Percentiles rank a stretch among this genome's conserved stretches.
phyloP scores from a whole-genome alignment of 441 rosid genomes.

The Pelargonium myrrhifolium region DNA sequence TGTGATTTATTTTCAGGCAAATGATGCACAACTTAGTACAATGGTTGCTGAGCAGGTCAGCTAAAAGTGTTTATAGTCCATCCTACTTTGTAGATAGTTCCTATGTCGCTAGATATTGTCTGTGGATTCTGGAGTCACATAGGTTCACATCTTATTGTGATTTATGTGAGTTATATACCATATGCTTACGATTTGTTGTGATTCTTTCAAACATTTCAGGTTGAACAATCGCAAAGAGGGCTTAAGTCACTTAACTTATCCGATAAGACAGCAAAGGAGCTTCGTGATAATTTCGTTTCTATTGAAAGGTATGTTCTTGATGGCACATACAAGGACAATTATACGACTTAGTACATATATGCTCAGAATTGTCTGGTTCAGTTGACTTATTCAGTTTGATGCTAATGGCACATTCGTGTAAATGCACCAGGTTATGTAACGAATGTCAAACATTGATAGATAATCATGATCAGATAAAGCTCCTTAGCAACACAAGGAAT shows the following conservation, averaged over 20 bases:
- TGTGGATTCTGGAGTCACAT: not conserved
- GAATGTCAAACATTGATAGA: constrained; percentile 97
- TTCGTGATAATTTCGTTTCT: constrained; percentile 72
- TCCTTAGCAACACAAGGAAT: constrained; percentile 90
- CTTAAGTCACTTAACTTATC: constrained; percentile 66
- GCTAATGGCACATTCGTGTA: not conserved
- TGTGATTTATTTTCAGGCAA: constrained; percentile 48
- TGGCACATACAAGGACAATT: not conserved
- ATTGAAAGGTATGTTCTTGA: constrained; percentile 61
- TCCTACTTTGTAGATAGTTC: not conserved
- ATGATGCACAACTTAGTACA: constrained; percentile 97
- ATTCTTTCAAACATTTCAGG: constrained; percentile 32
- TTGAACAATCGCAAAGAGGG: constrained; percentile 87
- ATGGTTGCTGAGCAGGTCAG: constrained; percentile 96
- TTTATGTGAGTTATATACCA: not conserved
- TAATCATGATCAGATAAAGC: constrained; percentile 96
- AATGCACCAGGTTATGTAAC: constrained; percentile 62
- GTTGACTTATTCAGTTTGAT: constrained; percentile 1
- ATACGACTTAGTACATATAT: constrained; percentile 3
- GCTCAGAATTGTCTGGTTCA: not conserved
- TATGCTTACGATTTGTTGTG: not conserved
- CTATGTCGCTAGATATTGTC: not conserved
- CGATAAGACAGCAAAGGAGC: constrained; percentile 60
- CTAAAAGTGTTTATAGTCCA: not conserved
- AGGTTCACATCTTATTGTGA: not conserved